Evolutionary conservation across 805 yeast genomes (phyloP).

Genomic region (Limtongozyma cylindracea): DNA sequence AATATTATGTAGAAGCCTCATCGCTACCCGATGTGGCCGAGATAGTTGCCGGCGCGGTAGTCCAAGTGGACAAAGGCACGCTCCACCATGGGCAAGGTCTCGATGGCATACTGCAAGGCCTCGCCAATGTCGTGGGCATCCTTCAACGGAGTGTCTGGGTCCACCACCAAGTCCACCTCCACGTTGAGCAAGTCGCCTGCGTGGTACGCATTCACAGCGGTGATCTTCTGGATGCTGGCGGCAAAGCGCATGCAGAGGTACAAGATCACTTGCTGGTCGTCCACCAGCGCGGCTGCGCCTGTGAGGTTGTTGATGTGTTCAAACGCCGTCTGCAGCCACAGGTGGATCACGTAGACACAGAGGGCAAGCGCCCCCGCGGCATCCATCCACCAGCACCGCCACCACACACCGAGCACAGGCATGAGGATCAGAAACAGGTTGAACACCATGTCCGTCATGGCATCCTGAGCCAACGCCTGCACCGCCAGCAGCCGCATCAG

Average conservation of each 20-base stretch:
- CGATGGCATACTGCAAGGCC: conserved; percentile 58
- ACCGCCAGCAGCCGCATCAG: conserved; percentile 37
- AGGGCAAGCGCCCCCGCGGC: conserved; percentile 45
- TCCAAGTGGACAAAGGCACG: conserved; percentile 68
- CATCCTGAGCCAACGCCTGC: conserved; percentile 65
- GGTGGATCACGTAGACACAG: conserved; percentile 31
- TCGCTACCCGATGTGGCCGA: conserved; percentile 18
- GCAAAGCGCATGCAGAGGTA: conserved; percentile 50
- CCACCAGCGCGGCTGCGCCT: conserved; percentile 40
- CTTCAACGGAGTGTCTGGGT: conserved; percentile 20
- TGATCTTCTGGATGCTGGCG: conserved; percentile 34
- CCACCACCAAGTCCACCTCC: conserved; percentile 44
- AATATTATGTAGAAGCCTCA: too few relatives aligned
- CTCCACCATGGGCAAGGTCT: conserved; percentile 53
- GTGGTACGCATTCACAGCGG: conserved; percentile 47
- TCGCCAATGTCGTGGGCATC: conserved; percentile 69
- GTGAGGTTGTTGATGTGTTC: conserved; percentile 56
- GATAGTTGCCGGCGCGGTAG: conserved; percentile 19
- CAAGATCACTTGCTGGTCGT: conserved; percentile 38
- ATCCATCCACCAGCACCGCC: conserved; percentile 45
- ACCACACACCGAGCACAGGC: conserved; percentile 32
- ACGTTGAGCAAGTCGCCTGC: conserved; percentile 58
- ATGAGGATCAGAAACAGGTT: conserved; percentile 45
- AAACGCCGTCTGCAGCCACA: conserved; percentile 40
- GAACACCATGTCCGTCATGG: conserved; percentile 53